Evolutionary conservation across 2,329 filamentous ascomycete genomes (phyloP), one percentile per base, ranked within the genome.

Genomic region (Claviceps cyperi): DNA sequence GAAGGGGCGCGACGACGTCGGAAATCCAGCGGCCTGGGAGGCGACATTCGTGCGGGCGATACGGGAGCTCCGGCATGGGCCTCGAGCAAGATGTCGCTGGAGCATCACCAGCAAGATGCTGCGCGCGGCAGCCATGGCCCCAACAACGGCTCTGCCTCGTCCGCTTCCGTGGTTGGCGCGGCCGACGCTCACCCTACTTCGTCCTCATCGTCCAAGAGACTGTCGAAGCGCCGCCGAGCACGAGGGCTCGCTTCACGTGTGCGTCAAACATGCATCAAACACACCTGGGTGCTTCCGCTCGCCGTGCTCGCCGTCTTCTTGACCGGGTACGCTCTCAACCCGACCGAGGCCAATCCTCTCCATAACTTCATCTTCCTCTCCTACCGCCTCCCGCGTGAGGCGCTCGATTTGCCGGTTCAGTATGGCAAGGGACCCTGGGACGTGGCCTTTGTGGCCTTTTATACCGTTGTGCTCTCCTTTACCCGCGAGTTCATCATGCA

Each of bases 401-500:
- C 69, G 39, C 62, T 66, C 40, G 64, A 64, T 50, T 68, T 70
- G 59, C 66, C 75, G 59, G 52, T 72, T 17, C 85, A 90, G 61
- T 97, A 95, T 69, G 89, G 84, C 65, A 96, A 96, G 66, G 90
- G 90, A n/a, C 74, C 68, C 40, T 84, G 83, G 72, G 90, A 97
- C 64, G 73, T 95, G 49, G 84, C 85, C 43, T 91, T 97, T 60
- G 86, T 96, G 50, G 71, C 73, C 52, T 96, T 96, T 70, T 96
- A 96, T 69, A 91, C 80, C 40, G 71, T 96, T 51, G 83, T 96
- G 21, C 76, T 97, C 53, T 89, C 86, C 53, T 96, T 97, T 65
- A 94, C 88, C 11, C 86, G 90, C 62, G 90, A 97, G 66, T 95
- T 95, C 66, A 76, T 94, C 69, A 96, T 95, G 90, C 90, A 95